Percentiles rank a stretch among this genome's conserved stretches.
These are phyloP conservation scores for Tylopilus sp. DNA, from an alignment of 768 basidiomycete species.

Conservation along the genomic window DNA sequence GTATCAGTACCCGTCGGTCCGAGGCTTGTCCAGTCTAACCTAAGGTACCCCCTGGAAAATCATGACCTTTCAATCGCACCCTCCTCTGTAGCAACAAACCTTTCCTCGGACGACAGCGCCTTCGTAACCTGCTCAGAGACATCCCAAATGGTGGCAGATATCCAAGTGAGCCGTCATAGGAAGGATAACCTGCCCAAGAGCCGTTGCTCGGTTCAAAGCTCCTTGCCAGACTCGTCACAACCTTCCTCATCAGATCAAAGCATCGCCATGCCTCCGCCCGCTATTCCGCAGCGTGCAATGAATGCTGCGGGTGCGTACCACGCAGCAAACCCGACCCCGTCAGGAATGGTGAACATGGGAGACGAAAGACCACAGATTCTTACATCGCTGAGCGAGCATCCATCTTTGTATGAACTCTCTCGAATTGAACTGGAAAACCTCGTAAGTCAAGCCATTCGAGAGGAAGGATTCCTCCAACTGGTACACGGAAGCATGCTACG, in stretches of 20 bases:
- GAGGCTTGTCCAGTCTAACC: background rate
- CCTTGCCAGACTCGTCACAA: conserved; percentile 34
- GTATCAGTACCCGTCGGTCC: background rate
- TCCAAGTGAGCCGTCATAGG: background rate
- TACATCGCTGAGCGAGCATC: conserved; percentile 41
- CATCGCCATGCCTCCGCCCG: conserved; percentile 30
- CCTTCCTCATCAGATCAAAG: conserved; percentile 26
- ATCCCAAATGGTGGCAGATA: conserved; percentile 9
- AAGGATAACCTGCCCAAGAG: background rate
- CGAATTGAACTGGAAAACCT: conserved; percentile 50
- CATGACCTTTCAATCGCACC: background rate
- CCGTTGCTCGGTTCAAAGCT: conserved; percentile 10
- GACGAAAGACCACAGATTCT: conserved; percentile 26
- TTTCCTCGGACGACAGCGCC: conserved; percentile 27
- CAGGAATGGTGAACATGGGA: conserved; percentile 3
- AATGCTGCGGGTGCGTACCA: conserved; percentile 7
- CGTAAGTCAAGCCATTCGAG: conserved; percentile 59
- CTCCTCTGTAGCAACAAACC: conserved; percentile 4
- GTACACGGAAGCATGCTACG: conserved; percentile 37
- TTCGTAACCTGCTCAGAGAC: conserved; percentile 29
- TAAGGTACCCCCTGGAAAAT: background rate
- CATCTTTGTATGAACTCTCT: conserved; percentile 53
- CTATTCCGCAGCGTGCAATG: conserved; percentile 19
- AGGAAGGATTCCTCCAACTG: conserved; percentile 76
- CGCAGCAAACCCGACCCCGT: conserved; percentile 1